Evolutionary conservation across 1,284 basidiomycete species (phyloP).

Genomic region (Sporisorium exsertum): DNA sequence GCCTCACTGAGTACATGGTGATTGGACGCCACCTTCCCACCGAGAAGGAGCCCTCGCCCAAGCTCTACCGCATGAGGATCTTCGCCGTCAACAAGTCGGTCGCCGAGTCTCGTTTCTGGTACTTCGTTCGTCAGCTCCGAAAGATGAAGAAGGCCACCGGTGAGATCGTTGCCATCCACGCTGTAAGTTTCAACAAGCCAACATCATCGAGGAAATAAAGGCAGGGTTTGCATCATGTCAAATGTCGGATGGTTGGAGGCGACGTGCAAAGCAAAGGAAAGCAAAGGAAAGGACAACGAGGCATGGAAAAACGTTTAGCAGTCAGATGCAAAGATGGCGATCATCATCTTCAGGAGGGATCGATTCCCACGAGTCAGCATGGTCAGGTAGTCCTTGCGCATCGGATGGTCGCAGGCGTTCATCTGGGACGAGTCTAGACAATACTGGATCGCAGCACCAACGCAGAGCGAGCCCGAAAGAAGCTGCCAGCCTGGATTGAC

Average conservation of each 20-base stretch:
- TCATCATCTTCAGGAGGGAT: not conserved
- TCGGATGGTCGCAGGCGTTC: no score
- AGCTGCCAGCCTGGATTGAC: no score
- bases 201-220: slow-evolving; percentile 1
- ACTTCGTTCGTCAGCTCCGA: slow-evolving; percentile 86
- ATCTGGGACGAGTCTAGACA: no score
- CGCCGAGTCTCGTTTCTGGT: slow-evolving; percentile 99
- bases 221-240: not conserved
- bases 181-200: slow-evolving; percentile 80
- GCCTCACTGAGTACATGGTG: slow-evolving; percentile 87
- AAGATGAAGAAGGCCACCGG: slow-evolving; percentile 99
- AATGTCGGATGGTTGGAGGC: not conserved
- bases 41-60: slow-evolving; percentile 89
- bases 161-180: slow-evolving; percentile 97
- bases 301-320: not conserved
- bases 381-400: no score
- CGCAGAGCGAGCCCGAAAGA: no score
- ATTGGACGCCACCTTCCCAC: slow-evolving; percentile 97
- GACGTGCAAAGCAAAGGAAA: not conserved
- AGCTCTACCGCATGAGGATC: slow-evolving; percentile 99
- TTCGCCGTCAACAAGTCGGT: slow-evolving; percentile 98
- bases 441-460: no score
- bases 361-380: no score
- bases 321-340: not conserved
- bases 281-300: not conserved